Percentiles rank a stretch among this genome's conserved stretches.
phyloP scores from a whole-genome alignment of 2,329 filamentous ascomycete genomes.

The Leptoxyphium fumago region DNA sequence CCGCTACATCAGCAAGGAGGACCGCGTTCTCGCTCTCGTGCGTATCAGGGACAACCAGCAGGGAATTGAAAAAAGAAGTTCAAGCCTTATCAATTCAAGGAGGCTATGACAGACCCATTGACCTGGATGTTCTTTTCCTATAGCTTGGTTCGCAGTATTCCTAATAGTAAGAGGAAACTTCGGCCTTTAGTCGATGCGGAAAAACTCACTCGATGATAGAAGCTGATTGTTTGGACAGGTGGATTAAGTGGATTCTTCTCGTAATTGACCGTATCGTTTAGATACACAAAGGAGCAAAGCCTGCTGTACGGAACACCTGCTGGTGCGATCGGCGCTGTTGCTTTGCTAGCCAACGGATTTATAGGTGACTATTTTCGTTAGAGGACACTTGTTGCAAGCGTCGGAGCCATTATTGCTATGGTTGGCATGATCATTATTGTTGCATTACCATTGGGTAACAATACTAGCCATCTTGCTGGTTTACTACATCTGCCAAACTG shows the following conservation, averaged over 20 bases:
- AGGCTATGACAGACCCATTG: slow-evolving; percentile 42
- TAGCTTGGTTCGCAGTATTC: slow-evolving; percentile 41
- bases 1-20: slow-evolving; percentile 48
- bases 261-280: slow-evolving; percentile 47
- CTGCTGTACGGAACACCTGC: slow-evolving; percentile 44
- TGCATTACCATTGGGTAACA: slow-evolving; percentile 29
- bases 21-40: slow-evolving; percentile 54
- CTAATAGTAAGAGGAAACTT: slow-evolving; percentile 29
- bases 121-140: slow-evolving; percentile 47
- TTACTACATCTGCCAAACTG: slow-evolving; percentile 36
- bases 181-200: no score
- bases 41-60: slow-evolving; percentile 61
- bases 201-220: no score
- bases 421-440: slow-evolving; percentile 36
- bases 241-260: slow-evolving; percentile 48
- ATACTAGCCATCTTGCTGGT: slow-evolving; percentile 33
- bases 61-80: slow-evolving; percentile 46
- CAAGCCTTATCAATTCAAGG: slow-evolving; percentile 42
- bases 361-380: slow-evolving; percentile 40
- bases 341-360: slow-evolving; percentile 33
- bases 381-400: slow-evolving; percentile 37
- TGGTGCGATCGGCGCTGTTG: slow-evolving; percentile 38
- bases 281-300: slow-evolving; percentile 47
- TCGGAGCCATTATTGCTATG: slow-evolving; percentile 36
- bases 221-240: slow-evolving; percentile 10